Conservation (phyloP, 2,329 filamentous ascomycete genomes). For the Chalaropsis thielavioides region DNA sequence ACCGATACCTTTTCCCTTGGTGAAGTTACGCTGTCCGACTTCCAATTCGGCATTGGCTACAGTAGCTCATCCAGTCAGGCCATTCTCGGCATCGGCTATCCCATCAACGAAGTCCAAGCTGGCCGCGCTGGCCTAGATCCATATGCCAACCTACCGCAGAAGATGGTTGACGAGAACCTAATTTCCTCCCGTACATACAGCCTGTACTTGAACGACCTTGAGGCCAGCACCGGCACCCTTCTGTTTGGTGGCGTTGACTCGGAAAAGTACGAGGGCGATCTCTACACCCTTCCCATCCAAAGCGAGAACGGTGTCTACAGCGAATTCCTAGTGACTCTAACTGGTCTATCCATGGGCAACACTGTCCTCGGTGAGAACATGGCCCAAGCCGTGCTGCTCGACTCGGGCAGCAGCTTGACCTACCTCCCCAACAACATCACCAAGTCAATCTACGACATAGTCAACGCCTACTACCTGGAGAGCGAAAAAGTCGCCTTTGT, state of each 20-base stretch:
- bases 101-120: conserved; percentile 61
- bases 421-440: conserved; percentile 48
- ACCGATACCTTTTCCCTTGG: conserved; percentile 55
- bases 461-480: conserved; percentile 45
- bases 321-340: conserved; percentile 58
- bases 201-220: conserved; percentile 60
- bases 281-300: conserved; percentile 55
- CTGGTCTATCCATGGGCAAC: conserved; percentile 36
- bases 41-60: conserved; percentile 66
- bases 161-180: conserved; percentile 43
- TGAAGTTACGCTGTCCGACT: conserved; percentile 33
- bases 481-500: conserved; percentile 44
- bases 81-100: conserved; percentile 76
- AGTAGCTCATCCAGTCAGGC: conserved; percentile 46
- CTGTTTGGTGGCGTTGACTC: conserved; percentile 64
- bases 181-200: conserved; percentile 58
- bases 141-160: conserved; percentile 57
- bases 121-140: conserved; percentile 36
- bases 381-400: conserved; percentile 51
- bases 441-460: conserved; percentile 39
- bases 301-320: conserved; percentile 35
- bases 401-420: conserved; percentile 53
- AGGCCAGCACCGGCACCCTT: conserved; percentile 49
- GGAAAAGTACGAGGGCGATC: conserved; percentile 44
- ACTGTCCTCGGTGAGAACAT: conserved; percentile 32